Evolutionary conservation across 1,284 basidiomycete genomes (phyloP).

Genomic region (Ustanciosporium gigantosporum): DNA sequence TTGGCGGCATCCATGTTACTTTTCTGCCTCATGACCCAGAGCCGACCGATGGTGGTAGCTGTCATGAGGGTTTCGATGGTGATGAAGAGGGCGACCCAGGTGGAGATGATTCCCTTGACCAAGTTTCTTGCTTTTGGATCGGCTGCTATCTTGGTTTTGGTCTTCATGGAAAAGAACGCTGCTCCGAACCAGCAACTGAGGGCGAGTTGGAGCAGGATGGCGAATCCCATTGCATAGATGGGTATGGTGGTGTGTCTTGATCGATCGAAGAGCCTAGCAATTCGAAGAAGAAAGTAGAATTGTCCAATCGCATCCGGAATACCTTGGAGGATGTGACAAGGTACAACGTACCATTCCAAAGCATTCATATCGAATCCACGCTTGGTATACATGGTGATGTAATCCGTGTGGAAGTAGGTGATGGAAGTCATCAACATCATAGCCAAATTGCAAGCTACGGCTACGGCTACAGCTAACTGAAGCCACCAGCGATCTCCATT

Average conservation of each 20-base stretch:
- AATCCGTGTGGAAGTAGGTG: slow-evolving; percentile 1
- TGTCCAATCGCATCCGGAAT: slow-evolving; percentile 22
- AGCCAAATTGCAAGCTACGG: slow-evolving; percentile 5
- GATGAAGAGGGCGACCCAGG: slow-evolving; percentile 17
- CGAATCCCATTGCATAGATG: background rate
- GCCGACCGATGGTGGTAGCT: slow-evolving; percentile 9
- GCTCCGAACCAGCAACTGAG: slow-evolving; percentile 17
- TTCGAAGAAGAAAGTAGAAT: slow-evolving; percentile 12
- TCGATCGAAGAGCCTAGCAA: slow-evolving; percentile 17
- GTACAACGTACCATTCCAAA: slow-evolving; percentile 13
- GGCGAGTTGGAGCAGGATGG: slow-evolving; percentile 1
- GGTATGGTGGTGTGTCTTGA: background rate
- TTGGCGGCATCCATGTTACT: slow-evolving; percentile 11
- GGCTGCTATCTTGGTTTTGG: slow-evolving; percentile 5
- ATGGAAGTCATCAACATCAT: background rate
- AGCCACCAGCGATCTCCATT: slow-evolving; percentile 8
- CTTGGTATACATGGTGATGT: slow-evolving; percentile 3
- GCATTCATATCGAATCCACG: slow-evolving; percentile 16
- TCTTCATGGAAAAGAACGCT: slow-evolving; percentile 2
- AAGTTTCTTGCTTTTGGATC: background rate
- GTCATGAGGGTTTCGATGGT: slow-evolving; percentile 12
- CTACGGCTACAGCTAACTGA: slow-evolving; percentile 1
- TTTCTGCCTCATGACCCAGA: slow-evolving; percentile 3
- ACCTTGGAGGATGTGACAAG: slow-evolving; percentile 8
- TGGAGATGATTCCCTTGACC: slow-evolving; percentile 9